Percentiles rank a stretch among this genome's conserved stretches.
These are phyloP conservation scores for Penicillium cataractarum DNA, from an alignment of 495 filamentous ascomycete species.

Conservation along the genomic window DNA sequence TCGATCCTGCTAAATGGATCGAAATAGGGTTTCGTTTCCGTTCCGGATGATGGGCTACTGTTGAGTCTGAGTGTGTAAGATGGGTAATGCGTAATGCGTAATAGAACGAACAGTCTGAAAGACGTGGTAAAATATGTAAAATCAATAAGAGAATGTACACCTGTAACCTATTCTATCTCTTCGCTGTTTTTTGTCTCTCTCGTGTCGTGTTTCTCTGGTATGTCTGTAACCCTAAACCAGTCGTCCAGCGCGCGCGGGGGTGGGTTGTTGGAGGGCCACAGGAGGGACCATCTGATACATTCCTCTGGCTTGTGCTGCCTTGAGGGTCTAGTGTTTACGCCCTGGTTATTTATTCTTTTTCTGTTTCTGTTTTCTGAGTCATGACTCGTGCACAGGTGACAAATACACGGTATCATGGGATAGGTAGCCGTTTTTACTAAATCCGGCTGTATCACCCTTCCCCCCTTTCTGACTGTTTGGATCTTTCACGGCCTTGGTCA, in stretches of 20 bases:
- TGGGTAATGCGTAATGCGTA: not conserved
- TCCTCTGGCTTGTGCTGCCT: slow-evolving; percentile 27
- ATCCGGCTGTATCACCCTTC: slow-evolving; percentile 40
- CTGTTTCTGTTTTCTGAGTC: slow-evolving; percentile 40
- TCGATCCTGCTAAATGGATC: slow-evolving; percentile 10
- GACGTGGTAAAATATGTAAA: not conserved
- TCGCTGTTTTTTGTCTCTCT: not conserved
- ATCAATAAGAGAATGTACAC: not conserved
- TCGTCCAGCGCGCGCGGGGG: not conserved
- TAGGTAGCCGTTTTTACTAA: slow-evolving; percentile 8
- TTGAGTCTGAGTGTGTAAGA: not conserved
- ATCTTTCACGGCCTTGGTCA: slow-evolving; percentile 2
- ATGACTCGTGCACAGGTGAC: slow-evolving; percentile 47
- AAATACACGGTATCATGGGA: slow-evolving; percentile 41
- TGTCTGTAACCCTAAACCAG: slow-evolving; percentile 30
- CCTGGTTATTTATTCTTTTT: not conserved
- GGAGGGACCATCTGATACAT: slow-evolving; percentile 46
- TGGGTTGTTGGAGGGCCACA: not conserved
- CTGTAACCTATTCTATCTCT: not conserved
- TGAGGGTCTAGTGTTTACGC: slow-evolving; percentile 7
- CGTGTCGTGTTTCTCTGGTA: slow-evolving; percentile 9
- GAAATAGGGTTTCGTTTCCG: slow-evolving; percentile 26
- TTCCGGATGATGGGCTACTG: not conserved
- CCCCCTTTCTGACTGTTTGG: slow-evolving; percentile 28
- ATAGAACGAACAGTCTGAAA: not conserved